Evolutionary conservation across 2,329 filamentous ascomycete genomes (phyloP), one percentile per base, ranked within the genome.

Genomic region (Colletotrichum lindemuthianum): DNA sequence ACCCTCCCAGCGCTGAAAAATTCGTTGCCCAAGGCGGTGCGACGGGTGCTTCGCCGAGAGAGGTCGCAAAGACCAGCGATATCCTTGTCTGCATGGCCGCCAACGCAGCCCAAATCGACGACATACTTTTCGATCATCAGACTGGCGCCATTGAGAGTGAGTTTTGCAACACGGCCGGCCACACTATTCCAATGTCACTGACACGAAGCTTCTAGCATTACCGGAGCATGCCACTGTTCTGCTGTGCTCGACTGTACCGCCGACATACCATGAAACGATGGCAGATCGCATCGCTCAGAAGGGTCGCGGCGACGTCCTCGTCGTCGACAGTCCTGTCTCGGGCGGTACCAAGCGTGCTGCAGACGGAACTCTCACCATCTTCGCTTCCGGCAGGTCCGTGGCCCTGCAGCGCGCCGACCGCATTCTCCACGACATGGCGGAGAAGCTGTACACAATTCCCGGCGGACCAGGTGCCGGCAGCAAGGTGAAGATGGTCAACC

Each of bases 281-380:
- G 43, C 60, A 11, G 11, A 52, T n/a, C 56, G 58, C n/a, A 60
- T 68, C 39, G 57, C 57, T 33, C 52, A 47, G 33, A 39, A 44
- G 47, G 67, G 67, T 16, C 60, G 67, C 8, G n/a, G 37, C 3
- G 67, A 68, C 8, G 54, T 68, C 36, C 79, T 82, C 53, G 84
- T 93, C 55, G 84, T 94, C 54, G 91, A 93, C 75, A 84, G 86
- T 24, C 91, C 91, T 0, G 91, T 93, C 0, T 92, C 89, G 0
- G 91, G 91, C 0, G 91, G 91, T 2, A 86, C 88, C 0, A 81
- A 84, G 9, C 83, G 90, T 39, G 90, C 90, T 2, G 89, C 88
- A 0, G 85, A 90, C 52, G 91, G 91, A 4, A 92, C 90, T 0
- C 78, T 93, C 5, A 87, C 85, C 0, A 89, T 91, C 65, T 88